phyloP scores from a whole-genome alignment of 441 rosid genomes.

The Francoa sonchifolia region DNA sequence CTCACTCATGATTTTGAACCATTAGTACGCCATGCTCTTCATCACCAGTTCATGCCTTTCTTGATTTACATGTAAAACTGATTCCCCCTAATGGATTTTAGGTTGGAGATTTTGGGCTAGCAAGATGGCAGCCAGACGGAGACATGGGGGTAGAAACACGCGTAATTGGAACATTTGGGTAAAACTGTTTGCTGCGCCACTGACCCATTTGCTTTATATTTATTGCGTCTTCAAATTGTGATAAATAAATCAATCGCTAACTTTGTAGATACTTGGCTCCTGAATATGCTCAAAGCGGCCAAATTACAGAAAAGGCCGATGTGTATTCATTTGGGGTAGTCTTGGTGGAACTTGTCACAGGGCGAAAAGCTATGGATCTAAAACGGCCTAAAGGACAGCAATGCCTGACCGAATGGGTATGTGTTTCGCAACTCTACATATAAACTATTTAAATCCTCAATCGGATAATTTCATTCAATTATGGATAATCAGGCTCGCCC shows the following conservation, averaged over 20 bases:
- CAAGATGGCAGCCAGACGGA: slow-evolving; percentile 99
- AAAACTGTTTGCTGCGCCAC: slow-evolving; percentile 9
- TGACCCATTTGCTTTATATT: slow-evolving; percentile 2
- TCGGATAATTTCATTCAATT: too few species aligned
- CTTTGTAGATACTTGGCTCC: slow-evolving; percentile 87
- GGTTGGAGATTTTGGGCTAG: slow-evolving; percentile 99
- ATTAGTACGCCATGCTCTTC: slow-evolving; percentile 60
- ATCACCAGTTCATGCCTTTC: not conserved
- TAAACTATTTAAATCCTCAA: not conserved
- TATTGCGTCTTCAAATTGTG: too few species aligned
- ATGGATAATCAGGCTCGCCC: slow-evolving; percentile 97
- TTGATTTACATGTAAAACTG: not conserved
- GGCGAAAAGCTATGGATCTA: slow-evolving; percentile 91
- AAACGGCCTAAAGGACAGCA: slow-evolving; percentile 91
- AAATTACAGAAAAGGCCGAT: slow-evolving; percentile 94
- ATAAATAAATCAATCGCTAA: too few species aligned
- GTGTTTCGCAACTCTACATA: slow-evolving; percentile 1
- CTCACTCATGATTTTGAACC: slow-evolving; percentile 97
- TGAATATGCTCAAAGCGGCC: slow-evolving; percentile 94
- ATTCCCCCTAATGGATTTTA: slow-evolving; percentile 17
- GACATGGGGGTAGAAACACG: slow-evolving; percentile 88
- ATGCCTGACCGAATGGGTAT: slow-evolving; percentile 97
- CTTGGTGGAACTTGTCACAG: slow-evolving; percentile 85
- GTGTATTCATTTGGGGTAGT: slow-evolving; percentile 96
- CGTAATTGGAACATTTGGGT: slow-evolving; percentile 99